Evolutionary conservation across 306 rosid species (phyloP), one percentile per base, ranked within the genome.

Genomic region (Casuarina glauca): DNA sequence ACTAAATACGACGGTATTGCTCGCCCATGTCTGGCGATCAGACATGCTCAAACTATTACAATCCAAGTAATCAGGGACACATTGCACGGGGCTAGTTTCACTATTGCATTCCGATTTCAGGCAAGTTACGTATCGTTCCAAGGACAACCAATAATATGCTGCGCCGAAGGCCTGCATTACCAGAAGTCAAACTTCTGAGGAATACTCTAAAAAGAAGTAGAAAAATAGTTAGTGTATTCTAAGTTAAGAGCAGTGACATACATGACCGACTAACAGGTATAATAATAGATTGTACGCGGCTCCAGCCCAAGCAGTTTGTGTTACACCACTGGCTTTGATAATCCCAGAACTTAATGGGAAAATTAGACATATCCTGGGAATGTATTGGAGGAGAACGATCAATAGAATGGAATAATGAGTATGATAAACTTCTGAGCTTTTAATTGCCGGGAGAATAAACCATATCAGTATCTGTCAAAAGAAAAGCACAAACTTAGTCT

Each of bases 221-320:
- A 44, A 36, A 6, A 10, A 16, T 38, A 15, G 51, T 43, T 69
- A 38, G 41, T 46, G 36, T 11, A 57, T 77, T 76, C 20, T 69
- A 66, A 53, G 32, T 26, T 64, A 64, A 74, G 74, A 64, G 13
- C 63, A 17, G 20, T 58, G 75, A 48, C 88, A 68, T 86, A 94
- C 98, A 89, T 94, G 97, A 85, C 98, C 92, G 44, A 94, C 98
- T 75, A 94, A 80, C 98, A 92, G 88, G 87, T 92, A 94, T 69
- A 94, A 93, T 70, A 92, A n/a, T 26, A 94, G 94, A 84, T 94
- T 94, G 50, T 94, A 94, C 1, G 97, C 98, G 75, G 97, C 98
- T 79, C 98, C 98, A 10, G 98, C 96, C 97, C 97, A 94, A 41
- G 98, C 98, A 1, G 96, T 92, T 83, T 87, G 90, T 79, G 98